Evolutionary conservation across 345 rosid genomes (phyloP), one percentile per base, ranked within the genome.

Genomic region (Viola odorata): DNA sequence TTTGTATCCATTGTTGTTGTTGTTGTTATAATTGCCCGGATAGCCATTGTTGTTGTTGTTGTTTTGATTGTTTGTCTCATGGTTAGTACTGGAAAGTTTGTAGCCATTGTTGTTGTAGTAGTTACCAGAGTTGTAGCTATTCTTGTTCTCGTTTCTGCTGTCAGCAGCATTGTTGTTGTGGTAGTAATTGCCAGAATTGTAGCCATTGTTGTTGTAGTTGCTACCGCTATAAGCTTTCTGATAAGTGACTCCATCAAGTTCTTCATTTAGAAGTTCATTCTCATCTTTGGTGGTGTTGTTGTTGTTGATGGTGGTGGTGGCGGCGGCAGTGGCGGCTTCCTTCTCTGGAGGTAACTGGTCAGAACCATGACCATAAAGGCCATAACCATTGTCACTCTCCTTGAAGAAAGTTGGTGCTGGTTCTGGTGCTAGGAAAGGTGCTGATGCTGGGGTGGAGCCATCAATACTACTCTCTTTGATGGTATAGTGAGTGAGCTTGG

Each of bases 401-500:
- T 58, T 56, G 38, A 13, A 8, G 52, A 48, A 42, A 3, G 57
- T 8, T 1, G 63, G 67, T 7, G 65, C 42, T 41, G 53, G 63
- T 3, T 44, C 37, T 23, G 53, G 67, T 9, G 50, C 57, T 23
- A 3, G 12, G 8, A 64, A 4, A 8, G 66, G 68, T 15, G 57
- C 55, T 8, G 61, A 12, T 5, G 61, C 3, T 3, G 16, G 13
- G 12, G 67, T 38, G 68, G 23, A 17, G 12, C 57, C 60, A 10
- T 38, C 6, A 6, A 0, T 9, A 45, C 42, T 64, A 44, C 37
- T 69, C 40, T 53, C 55, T 8, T 58, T 37, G 32, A 53, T 63
- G 60, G 53, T 63, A 54, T 64, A 82, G 51, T 61, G 81, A 13
- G 75, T 75, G 71, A 79, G 71, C 80, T 82, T 86, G 74, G 77